Base-by-base conservation (phyloP, 192 early-diverging fungal species). In the Dissophora globulifera region DNA sequence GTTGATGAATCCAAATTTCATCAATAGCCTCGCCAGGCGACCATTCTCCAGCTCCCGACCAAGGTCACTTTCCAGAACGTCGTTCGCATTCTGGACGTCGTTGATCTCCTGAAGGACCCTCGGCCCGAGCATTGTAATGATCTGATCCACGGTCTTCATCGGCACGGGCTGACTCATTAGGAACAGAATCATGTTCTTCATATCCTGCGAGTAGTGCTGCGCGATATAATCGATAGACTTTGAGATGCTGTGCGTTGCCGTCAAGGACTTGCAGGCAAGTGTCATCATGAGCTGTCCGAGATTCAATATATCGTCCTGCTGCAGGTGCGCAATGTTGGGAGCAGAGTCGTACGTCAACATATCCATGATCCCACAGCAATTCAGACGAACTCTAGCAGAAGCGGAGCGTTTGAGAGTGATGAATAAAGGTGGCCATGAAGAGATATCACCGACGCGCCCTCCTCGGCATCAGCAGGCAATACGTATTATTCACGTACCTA, bases 11-110 rank as follows among this genome's bases (percentile, higher is more conserved):
- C 92, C 95, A 46, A 98, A 83, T 79, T 98, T 97, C 80, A 88
- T 90, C 41, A 99, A 38, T 31, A 99, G 70, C 29, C 96, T 81
- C n/a, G 92, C 87, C 38, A 98, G 58, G 25, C 98, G 89, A 29
- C 93, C 95, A 63, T 99, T 99, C 78, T 95, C 90, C 47, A 95
- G 84, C 81, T 99, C 98, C 29, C 88, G 81, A 30, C 82, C 76
- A 57, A 98, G 79, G 51, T 92, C 93, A 35, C 78, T 85, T 79
- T 93, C 90, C 48, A 98, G 83, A 43, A 88, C 52, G 67, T 99
- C 97, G 25, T 91, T 93, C 50, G 90, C 83, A 56, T 87, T 80
- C 68, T 93, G 88, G 16, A 85, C 86, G 27, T 82, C 83, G 57
- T 94, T 93, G 62, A 93, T 86, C 53, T 95, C 94, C 52, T 92